Conservation (phyloP, 495 filamentous ascomycete genomes). For the Penicillium waksmanii region DNA sequence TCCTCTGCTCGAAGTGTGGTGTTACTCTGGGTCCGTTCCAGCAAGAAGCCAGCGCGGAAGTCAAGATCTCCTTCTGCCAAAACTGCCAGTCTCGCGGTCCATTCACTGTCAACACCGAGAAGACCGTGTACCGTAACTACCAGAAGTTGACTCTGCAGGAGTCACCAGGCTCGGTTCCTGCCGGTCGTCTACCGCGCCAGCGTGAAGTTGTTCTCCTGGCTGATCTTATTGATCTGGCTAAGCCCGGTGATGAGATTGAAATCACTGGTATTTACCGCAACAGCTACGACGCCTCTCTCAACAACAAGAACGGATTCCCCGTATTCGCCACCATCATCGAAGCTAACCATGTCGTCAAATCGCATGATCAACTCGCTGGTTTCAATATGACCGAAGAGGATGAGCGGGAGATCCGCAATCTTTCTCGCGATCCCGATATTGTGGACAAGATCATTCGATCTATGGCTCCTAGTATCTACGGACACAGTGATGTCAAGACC, state of each 20-base stretch:
- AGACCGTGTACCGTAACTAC: conserved; percentile 99
- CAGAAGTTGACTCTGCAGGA: conserved; percentile 98
- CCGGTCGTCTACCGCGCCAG: conserved; percentile 92
- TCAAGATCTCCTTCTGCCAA: conserved; percentile 95
- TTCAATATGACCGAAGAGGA: conserved; percentile 97
- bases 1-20: conserved; percentile 93
- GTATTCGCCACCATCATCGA: conserved; percentile 98
- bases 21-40: conserved; percentile 93
- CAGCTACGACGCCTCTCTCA: conserved; percentile 96
- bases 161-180: conserved; percentile 94
- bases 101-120: conserved; percentile 94
- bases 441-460: conserved; percentile 94
- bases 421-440: conserved; percentile 87
- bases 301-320: conserved; percentile 98
- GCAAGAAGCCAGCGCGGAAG: conserved; percentile 93
- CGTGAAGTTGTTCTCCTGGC: conserved; percentile 95
- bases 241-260: conserved; percentile 97
- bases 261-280: conserved; percentile 98
- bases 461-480: conserved; percentile 96
- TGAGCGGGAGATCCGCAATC: conserved; percentile 84
- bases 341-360: conserved; percentile 95
- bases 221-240: conserved; percentile 95
- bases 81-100: conserved; percentile 96
- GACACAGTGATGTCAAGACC: conserved; percentile 96
- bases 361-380: conserved; percentile 96